phyloP scores from a whole-genome alignment of 2,329 filamentous ascomycete species.

The Ceratocystis alfenasii region DNA sequence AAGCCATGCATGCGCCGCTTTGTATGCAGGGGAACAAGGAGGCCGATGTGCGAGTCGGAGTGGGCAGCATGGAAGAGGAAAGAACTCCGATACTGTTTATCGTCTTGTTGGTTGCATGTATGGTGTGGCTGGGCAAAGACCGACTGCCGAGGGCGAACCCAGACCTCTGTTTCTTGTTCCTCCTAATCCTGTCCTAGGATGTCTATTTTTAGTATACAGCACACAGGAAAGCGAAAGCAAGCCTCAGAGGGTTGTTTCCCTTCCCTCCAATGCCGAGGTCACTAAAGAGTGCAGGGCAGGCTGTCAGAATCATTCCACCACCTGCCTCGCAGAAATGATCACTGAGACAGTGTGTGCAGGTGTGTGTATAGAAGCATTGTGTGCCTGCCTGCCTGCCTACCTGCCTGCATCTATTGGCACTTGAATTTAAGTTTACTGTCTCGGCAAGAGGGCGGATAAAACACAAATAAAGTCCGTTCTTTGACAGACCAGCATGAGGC shows the following conservation, averaged over 20 bases:
- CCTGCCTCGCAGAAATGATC: not conserved
- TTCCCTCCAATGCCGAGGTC: not conserved
- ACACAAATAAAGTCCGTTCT: not conserved
- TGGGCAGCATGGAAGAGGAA: not conserved
- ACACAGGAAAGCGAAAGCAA: not conserved
- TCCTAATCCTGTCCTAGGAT: not conserved
- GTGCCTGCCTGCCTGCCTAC: not conserved
- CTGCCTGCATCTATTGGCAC: not conserved
- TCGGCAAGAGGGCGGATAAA: not conserved
- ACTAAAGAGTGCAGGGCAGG: not conserved
- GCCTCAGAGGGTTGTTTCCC: not conserved
- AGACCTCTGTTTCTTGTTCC: not conserved
- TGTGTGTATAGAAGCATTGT: slow-evolving; percentile 5
- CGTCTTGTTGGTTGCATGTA: not conserved
- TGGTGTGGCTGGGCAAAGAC: slow-evolving; percentile 2
- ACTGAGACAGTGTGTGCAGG: not conserved
- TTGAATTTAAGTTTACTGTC: not conserved
- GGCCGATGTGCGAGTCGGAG: not conserved
- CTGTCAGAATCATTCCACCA: not conserved
- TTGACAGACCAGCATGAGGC: slow-evolving; percentile 5
- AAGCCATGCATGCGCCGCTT: not conserved
- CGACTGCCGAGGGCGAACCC: not conserved
- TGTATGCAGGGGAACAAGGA: not conserved
- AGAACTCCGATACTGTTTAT: not conserved
- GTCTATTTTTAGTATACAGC: not conserved